A percentile compares a stretch with the other conserved stretches of the same genome.
These are phyloP conservation scores for Asterochloris sp. DNA, from an alignment of 139 green algal genomes.

Conservation along the genomic window DNA sequence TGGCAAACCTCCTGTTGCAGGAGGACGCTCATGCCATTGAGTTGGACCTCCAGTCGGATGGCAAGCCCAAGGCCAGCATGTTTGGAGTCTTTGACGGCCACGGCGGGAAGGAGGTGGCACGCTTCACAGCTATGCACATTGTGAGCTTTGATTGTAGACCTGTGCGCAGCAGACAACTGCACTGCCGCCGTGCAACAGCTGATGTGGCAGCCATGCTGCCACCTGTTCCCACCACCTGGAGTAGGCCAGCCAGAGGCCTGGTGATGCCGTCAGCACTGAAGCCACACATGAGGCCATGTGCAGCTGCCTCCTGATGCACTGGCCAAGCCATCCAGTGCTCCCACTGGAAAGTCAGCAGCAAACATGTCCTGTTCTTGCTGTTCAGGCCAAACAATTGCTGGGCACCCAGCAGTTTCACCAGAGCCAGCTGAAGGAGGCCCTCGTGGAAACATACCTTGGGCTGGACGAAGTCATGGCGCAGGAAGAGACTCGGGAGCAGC, in stretches of 20 bases:
- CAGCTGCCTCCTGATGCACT: too few species aligned
- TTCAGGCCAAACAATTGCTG: constrained; percentile 34
- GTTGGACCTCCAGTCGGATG: constrained; percentile 29
- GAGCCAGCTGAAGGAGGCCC: constrained; percentile 28
- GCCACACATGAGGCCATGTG: too few species aligned
- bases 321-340: too few species aligned
- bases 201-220: too few species aligned
- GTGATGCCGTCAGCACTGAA: too few species aligned
- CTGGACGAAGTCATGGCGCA: constrained; percentile 42
- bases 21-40: constrained; percentile 47
- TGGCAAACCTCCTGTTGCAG: constrained; percentile 12
- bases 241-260: too few species aligned
- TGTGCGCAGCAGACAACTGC: too few species aligned
- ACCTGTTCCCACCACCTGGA: too few species aligned
- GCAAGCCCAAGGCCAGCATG: constrained; percentile 16
- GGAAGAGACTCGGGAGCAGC: constrained; percentile 32
- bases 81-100: constrained; percentile 69
- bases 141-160: not conserved
- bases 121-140: constrained; percentile 43
- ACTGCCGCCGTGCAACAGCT: too few species aligned
- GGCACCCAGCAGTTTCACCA: constrained; percentile 16
- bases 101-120: constrained; percentile 57
- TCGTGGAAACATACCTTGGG: constrained; percentile 36
- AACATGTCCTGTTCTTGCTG: not conserved
- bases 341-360: too few species aligned